Conservation (phyloP, 495 filamentous ascomycete genomes). For the Xylaria bambusicola region DNA sequence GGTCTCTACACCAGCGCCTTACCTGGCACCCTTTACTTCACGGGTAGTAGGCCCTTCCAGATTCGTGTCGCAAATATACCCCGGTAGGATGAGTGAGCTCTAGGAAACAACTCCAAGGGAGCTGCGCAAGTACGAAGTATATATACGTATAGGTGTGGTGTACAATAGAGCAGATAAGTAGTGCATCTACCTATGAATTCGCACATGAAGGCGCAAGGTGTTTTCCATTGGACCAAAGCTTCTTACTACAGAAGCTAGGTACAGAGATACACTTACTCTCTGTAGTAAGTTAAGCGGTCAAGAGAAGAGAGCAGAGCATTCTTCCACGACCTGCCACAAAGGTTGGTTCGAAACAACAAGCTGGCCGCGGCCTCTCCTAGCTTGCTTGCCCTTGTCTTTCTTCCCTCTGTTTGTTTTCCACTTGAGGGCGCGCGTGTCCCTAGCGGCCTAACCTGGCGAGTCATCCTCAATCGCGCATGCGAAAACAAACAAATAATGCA, state of each 20-base stretch:
- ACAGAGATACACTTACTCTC: too few species aligned
- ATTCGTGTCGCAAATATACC: too few species aligned
- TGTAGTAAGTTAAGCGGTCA: slow-evolving; percentile 29
- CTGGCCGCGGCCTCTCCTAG: slow-evolving; percentile 22
- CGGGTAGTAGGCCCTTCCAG: background rate
- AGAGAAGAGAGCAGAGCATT: slow-evolving; percentile 22
- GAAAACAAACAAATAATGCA: slow-evolving; percentile 35
- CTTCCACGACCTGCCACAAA: slow-evolving; percentile 6
- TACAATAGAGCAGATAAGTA: slow-evolving; percentile 29
- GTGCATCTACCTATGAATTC: background rate
- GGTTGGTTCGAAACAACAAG: slow-evolving; percentile 25
- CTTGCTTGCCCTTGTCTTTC: slow-evolving; percentile 5
- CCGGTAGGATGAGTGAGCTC: too few species aligned
- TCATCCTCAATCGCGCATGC: slow-evolving; percentile 30
- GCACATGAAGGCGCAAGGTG: background rate
- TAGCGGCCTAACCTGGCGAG: slow-evolving; percentile 31
- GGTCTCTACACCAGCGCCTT: background rate
- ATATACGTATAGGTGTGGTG: slow-evolving; percentile 29
- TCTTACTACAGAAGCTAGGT: slow-evolving; percentile 20
- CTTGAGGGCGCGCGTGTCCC: background rate
- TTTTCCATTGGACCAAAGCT: slow-evolving; percentile 17
- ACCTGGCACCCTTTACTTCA: slow-evolving; percentile 4
- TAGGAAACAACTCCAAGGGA: too few species aligned
- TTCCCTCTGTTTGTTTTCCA: slow-evolving; percentile 32
- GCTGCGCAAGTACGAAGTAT: too few species aligned